These are phyloP conservation scores for Daldinia caldariorum DNA, from an alignment of 495 filamentous ascomycete genomes.

Conservation along the genomic window DNA sequence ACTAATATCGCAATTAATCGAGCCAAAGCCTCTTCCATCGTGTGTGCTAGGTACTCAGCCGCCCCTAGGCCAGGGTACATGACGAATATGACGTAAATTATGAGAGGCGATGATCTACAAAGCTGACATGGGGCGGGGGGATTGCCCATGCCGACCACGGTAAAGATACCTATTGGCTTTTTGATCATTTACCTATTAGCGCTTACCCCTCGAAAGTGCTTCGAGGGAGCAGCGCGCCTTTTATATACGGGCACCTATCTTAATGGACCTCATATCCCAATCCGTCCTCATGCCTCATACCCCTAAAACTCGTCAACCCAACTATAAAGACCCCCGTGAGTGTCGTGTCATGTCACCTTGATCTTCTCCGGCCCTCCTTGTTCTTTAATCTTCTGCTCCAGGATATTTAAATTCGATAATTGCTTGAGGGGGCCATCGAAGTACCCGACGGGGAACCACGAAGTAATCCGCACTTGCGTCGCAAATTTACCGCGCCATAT, in stretches of 20 bases:
- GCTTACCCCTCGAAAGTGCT: background rate
- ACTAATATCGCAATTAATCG: background rate
- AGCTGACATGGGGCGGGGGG: background rate
- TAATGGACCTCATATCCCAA: no score
- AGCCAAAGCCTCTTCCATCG: slow-evolving; percentile 5
- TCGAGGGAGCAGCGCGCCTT: background rate
- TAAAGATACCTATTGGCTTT: no score
- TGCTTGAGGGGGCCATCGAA: background rate
- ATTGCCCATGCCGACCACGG: no score
- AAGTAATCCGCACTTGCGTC: background rate
- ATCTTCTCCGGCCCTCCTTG: background rate
- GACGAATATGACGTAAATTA: slow-evolving; percentile 2
- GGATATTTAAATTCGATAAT: background rate
- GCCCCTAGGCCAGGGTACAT: background rate
- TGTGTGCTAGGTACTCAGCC: slow-evolving; percentile 5
- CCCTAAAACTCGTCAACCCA: background rate
- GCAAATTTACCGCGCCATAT: background rate
- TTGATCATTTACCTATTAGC: no score
- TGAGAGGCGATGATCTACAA: background rate
- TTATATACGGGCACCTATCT: no score
- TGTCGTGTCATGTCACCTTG: background rate
- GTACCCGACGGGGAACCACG: background rate
- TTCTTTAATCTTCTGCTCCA: slow-evolving; percentile 2
- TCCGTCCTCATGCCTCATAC: background rate
- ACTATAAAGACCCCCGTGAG: background rate